phyloP scores from a whole-genome alignment of 768 basidiomycete genomes.

The Nidularia pulvinata region DNA sequence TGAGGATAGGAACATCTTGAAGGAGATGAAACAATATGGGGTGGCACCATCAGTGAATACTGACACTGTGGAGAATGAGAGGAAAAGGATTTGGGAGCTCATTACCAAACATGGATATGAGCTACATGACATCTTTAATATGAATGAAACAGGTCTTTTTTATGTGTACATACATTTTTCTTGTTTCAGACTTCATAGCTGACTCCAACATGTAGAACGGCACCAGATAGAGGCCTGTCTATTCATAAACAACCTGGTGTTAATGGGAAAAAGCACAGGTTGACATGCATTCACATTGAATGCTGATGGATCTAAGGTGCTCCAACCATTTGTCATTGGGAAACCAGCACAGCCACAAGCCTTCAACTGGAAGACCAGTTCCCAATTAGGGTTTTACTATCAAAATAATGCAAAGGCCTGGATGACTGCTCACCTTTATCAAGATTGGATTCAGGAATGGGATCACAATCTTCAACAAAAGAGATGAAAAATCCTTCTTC shows the following conservation, averaged over 20 bases:
- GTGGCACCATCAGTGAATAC: conserved; percentile 25
- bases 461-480: conserved; percentile 20
- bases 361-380: conserved; percentile 22
- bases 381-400: conserved; percentile 29
- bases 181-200: conserved; percentile 1
- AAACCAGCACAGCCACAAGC: conserved; percentile 19
- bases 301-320: conserved; percentile 28
- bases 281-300: conserved; percentile 31
- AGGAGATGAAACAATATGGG: conserved; percentile 23
- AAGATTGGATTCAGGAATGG: conserved; percentile 28
- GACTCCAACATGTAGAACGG: conserved; percentile 12
- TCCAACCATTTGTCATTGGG: conserved; percentile 27
- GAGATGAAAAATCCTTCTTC: conserved; percentile 21
- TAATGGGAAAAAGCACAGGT: conserved; percentile 26
- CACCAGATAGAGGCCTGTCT: conserved; percentile 26
- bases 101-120: conserved; percentile 21
- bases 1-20: conserved; percentile 20
- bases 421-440: conserved; percentile 31
- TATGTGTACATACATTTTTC: conserved; percentile 20
- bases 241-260: conserved; percentile 18
- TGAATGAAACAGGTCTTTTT: conserved; percentile 31
- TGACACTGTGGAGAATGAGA: conserved; percentile 18
- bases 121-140: conserved; percentile 28
- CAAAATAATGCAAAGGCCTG: conserved; percentile 33
- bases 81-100: conserved; percentile 16